Percentiles rank a stretch among this genome's conserved stretches.
phyloP scores from a whole-genome alignment of 1,139 yeast species.

The Blastobotrys buckinghamii region DNA sequence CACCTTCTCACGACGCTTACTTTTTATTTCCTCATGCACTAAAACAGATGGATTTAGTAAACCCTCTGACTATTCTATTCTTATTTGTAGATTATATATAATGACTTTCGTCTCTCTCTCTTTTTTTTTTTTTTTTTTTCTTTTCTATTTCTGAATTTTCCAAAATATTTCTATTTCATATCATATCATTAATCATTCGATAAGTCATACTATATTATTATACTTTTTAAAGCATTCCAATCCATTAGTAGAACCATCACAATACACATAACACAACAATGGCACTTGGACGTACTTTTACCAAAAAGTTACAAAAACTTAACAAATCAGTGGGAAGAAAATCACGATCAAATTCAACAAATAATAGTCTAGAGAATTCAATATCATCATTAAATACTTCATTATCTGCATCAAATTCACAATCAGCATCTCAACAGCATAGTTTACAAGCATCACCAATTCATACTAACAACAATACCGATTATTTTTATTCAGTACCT shows the following conservation, averaged over 20 bases:
- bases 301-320: conserved; percentile 24
- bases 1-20: too few relatives aligned
- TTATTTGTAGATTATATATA: neutral
- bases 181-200: too few relatives aligned
- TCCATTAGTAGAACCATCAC: neutral
- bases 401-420: neutral
- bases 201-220: neutral
- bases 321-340: conserved; percentile 7
- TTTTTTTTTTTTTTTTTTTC: neutral
- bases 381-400: neutral
- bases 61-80: neutral
- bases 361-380: conserved; percentile 3
- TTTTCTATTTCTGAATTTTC: too few relatives aligned
- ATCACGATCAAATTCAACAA: conserved; percentile 4
- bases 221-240: neutral
- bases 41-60: neutral
- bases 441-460: neutral
- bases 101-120: neutral
- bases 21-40: neutral
- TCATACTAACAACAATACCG: conserved; percentile 6
- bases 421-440: neutral
- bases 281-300: conserved; percentile 24
- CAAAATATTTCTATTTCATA: neutral
- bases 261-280: conserved; percentile 9
- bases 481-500: conserved; percentile 26